phyloP scores from a whole-genome alignment of 805 yeast species.

The Saccharomyces mikatae region DNA sequence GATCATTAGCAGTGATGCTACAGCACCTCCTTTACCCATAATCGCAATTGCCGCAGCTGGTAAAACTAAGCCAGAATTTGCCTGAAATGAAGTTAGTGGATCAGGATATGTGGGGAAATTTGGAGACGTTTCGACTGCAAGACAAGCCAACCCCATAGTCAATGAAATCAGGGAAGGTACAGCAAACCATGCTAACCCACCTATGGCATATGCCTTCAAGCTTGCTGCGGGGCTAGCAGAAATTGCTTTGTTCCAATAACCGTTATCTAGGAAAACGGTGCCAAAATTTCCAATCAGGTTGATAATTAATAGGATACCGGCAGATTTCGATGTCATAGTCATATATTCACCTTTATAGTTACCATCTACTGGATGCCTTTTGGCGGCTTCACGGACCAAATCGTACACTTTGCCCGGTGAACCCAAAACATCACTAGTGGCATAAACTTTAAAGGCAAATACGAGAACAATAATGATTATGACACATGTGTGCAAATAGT shows the following conservation, averaged over 20 bases:
- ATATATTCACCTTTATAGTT: conserved; percentile 81
- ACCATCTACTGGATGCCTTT: conserved; percentile 59
- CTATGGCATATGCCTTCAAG: conserved; percentile 78
- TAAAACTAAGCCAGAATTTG: conserved; percentile 71
- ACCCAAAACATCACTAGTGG: conserved; percentile 62
- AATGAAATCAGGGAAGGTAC: conserved; percentile 78
- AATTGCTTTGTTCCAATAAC: conserved; percentile 85
- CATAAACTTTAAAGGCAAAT: conserved; percentile 75
- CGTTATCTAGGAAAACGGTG: conserved; percentile 78
- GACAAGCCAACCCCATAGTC: conserved; percentile 79
- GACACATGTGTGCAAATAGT: conserved; percentile 73
- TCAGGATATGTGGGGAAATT: conserved; percentile 75
- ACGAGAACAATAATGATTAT: conserved; percentile 67
- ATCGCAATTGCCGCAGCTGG: conserved; percentile 68
- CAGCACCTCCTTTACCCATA: conserved; percentile 84
- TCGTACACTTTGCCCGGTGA: conserved; percentile 81
- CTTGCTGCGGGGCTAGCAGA: conserved; percentile 80
- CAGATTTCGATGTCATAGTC: conserved; percentile 78
- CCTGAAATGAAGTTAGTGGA: conserved; percentile 56
- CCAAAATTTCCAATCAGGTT: conserved; percentile 86
- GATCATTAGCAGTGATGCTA: conserved; percentile 65
- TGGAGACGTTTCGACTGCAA: conserved; percentile 61
- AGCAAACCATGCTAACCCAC: conserved; percentile 88
- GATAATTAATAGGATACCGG: conserved; percentile 85
- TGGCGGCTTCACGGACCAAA: conserved; percentile 51